A percentile compares a stretch with the other conserved stretches of the same genome.
Conservation (phyloP, 2,329 filamentous ascomycete species). For the Exophiala dermatitidis region DNA sequence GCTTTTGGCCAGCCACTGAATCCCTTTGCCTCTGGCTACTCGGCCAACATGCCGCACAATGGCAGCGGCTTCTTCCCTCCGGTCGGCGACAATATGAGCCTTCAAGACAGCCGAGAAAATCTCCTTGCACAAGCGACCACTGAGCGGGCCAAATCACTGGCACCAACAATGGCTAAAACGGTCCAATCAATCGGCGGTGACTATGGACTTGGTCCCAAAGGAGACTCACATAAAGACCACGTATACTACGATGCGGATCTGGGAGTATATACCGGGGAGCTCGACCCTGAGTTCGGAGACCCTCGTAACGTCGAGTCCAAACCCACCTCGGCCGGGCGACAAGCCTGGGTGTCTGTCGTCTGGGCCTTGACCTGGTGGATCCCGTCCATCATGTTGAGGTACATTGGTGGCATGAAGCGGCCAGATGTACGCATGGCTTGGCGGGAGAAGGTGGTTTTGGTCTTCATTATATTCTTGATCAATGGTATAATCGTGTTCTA, state of each 20-base stretch:
- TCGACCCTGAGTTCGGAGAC: conserved; percentile 72
- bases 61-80: conserved; percentile 60
- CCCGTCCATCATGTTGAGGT: conserved; percentile 74
- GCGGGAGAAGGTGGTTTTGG: conserved; percentile 86
- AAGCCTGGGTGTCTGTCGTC: conserved; percentile 71
- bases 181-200: conserved; percentile 60
- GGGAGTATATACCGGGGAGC: conserved; percentile 58
- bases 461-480: conserved; percentile 69
- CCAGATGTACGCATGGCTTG: conserved; percentile 95
- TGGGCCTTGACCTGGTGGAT: conserved; percentile 93
- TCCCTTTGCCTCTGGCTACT: conserved; percentile 62
- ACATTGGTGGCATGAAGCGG: conserved; percentile 87
- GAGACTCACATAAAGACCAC: conserved; percentile 67
- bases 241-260: conserved; percentile 61
- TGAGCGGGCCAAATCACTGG: conserved; percentile 46
- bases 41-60: conserved; percentile 50
- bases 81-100: conserved; percentile 52
- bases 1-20: conserved; percentile 32
- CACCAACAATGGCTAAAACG: conserved; percentile 56
- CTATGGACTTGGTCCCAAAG: conserved; percentile 81
- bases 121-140: conserved; percentile 54
- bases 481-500: conserved; percentile 84
- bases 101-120: conserved; percentile 60
- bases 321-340: conserved; percentile 56
- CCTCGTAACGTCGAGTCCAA: conserved; percentile 69